A percentile compares a stretch with the other conserved stretches of the same genome.
phyloP scores from a whole-genome alignment of 1,284 basidiomycete genomes.

The Prillingera fragicola region DNA sequence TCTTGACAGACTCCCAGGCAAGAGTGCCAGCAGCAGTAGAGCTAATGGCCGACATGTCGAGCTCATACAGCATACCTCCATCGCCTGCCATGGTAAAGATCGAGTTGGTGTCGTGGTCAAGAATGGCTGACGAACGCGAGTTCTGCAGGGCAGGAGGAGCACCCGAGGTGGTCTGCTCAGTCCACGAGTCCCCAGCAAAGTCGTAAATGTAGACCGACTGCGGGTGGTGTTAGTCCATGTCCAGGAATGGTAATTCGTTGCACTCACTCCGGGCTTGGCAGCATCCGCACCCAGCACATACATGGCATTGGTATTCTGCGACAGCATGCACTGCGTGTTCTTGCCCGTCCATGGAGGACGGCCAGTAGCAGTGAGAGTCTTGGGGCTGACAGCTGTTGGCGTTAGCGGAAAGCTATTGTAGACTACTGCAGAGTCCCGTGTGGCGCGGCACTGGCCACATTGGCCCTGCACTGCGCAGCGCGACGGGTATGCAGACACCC shows the following conservation, averaged over 20 bases:
- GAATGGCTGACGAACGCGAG: conserved; percentile 53
- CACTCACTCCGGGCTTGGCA: conserved; percentile 55
- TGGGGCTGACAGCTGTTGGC: conserved; percentile 30
- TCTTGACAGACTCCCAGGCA: conserved; percentile 59
- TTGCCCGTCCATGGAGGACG: conserved; percentile 48
- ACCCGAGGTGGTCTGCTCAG: conserved; percentile 42
- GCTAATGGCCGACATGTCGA: conserved; percentile 60
- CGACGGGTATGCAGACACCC: no score
- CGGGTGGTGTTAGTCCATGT: neutral
- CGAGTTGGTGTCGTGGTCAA: conserved; percentile 84
- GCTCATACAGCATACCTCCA: conserved; percentile 51
- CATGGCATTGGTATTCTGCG: conserved; percentile 53
- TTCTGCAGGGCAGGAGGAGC: conserved; percentile 32
- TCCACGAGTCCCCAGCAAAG: conserved; percentile 44
- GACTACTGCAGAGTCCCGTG: no score
- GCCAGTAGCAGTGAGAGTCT: conserved; percentile 32
- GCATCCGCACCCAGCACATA: conserved; percentile 72
- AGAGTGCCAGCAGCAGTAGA: conserved; percentile 58
- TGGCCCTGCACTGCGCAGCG: no score
- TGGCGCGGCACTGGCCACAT: no score
- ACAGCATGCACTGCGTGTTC: conserved; percentile 46
- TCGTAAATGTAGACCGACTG: conserved; percentile 46
- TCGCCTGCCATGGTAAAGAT: conserved; percentile 53
- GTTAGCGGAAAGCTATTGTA: conserved; percentile 3
- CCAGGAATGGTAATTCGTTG: neutral